Conservation (phyloP, 495 filamentous ascomycete species). For the Xylaria telfairii region DNA sequence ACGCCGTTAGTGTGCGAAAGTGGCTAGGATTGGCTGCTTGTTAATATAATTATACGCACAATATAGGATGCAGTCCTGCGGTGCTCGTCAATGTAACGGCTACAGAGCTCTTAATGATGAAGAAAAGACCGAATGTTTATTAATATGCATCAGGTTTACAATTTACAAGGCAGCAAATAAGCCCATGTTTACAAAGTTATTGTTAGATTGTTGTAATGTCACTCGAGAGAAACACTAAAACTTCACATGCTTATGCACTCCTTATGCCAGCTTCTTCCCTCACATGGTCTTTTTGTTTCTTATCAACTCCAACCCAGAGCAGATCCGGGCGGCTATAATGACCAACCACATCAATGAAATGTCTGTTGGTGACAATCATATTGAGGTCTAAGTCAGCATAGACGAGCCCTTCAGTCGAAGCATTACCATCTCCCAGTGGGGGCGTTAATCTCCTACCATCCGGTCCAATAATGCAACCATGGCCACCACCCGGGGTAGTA, state of each 20-base stretch:
- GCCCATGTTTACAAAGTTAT: too few species aligned
- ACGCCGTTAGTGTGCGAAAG: too few species aligned
- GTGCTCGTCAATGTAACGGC: too few species aligned
- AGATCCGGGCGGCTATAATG: conserved; percentile 63
- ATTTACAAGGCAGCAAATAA: too few species aligned
- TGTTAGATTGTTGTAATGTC: too few species aligned
- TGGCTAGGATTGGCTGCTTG: too few species aligned
- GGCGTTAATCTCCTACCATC: conserved; percentile 57
- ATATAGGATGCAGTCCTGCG: too few species aligned
- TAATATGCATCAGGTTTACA: too few species aligned
- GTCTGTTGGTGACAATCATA: conserved; percentile 41
- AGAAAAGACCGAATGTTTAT: too few species aligned
- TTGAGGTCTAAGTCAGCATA: conserved; percentile 56
- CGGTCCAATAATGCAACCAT: conserved; percentile 58
- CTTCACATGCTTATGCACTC: not conserved
- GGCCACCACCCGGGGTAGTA: conserved; percentile 52
- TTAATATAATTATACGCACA: too few species aligned
- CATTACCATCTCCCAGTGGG: conserved; percentile 35
- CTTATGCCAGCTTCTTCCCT: not conserved
- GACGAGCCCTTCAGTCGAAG: conserved; percentile 50
- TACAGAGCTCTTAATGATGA: not conserved
- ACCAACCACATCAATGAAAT: conserved; percentile 53
- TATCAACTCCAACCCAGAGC: conserved; percentile 57
- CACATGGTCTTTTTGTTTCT: conserved; percentile 33
- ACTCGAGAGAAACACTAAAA: not conserved